Conservation (phyloP, 2,329 filamentous ascomycete genomes). For the Ceratocystis huliohia region DNA sequence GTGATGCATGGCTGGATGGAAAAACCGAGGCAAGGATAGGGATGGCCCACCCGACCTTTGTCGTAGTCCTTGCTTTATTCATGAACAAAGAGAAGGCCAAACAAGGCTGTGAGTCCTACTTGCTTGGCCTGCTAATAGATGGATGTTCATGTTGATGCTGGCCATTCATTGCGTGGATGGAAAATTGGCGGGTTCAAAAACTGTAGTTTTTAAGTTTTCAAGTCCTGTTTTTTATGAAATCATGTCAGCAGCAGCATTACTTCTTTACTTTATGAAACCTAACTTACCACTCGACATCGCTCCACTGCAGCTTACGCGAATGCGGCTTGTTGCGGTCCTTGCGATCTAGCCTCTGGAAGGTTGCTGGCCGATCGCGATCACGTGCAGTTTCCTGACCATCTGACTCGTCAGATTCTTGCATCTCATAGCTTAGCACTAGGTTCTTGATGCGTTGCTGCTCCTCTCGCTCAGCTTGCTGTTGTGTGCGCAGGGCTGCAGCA, state of each 20-base stretch:
- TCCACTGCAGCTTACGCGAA: slow-evolving; percentile 80
- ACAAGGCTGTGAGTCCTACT: no score
- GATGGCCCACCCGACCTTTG: no score
- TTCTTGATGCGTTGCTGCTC: slow-evolving; percentile 99
- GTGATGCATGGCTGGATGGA: no score
- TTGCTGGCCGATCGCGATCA: slow-evolving; percentile 36
- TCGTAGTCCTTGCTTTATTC: no score
- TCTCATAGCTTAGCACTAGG: slow-evolving; percentile 89
- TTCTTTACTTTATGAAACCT: no score
- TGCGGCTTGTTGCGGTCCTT: slow-evolving; percentile 65
- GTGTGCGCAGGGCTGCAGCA: slow-evolving; percentile 87
- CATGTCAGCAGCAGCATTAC: not conserved
- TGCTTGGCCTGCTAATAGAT: no score
- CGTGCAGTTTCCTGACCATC: slow-evolving; percentile 40
- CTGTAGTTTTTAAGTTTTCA: not conserved
- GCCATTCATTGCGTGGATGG: no score
- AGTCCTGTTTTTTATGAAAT: not conserved
- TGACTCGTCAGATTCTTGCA: slow-evolving; percentile 66
- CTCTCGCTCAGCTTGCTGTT: slow-evolving; percentile 87
- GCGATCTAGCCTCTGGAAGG: slow-evolving; percentile 39
- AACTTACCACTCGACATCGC: slow-evolving; percentile 95
- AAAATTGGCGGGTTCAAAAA: no score
- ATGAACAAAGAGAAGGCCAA: no score
- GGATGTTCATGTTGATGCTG: no score
- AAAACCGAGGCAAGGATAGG: no score